phyloP scores from a whole-genome alignment of 176 grass and related monocot genomes.

The Oryza brachyantha region DNA sequence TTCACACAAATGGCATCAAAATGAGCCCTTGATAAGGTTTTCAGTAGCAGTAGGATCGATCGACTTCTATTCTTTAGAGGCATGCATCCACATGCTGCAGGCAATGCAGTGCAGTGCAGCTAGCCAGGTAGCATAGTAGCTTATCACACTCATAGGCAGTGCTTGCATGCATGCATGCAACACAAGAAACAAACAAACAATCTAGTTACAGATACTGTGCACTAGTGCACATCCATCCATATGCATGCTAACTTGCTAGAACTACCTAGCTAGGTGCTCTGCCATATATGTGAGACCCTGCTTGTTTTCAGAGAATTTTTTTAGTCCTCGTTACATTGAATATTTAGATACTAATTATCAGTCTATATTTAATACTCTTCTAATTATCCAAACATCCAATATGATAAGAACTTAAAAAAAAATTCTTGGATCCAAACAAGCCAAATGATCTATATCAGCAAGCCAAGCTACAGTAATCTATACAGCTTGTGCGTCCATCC shows the following conservation, averaged over 20 bases:
- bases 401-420: no score
- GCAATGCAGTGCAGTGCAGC: background rate
- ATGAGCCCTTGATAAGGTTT: background rate
- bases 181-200: conserved; percentile 43
- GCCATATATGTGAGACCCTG: conserved; percentile 24
- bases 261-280: conserved; percentile 11
- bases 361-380: no score
- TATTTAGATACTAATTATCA: no score
- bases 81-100: background rate
- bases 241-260: background rate
- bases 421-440: no score
- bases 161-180: background rate
- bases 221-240: background rate
- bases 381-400: no score
- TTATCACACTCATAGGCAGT: background rate
- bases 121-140: no score
- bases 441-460: no score
- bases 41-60: background rate
- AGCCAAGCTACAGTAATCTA: no score
- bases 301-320: no score
- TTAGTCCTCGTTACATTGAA: no score
- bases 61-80: conserved; percentile 31
- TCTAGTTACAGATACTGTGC: conserved; percentile 43
- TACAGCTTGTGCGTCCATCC: no score
- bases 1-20: background rate